These are phyloP conservation scores for Quercus parvula DNA, from an alignment of 306 rosid species.

Conservation along the genomic window DNA sequence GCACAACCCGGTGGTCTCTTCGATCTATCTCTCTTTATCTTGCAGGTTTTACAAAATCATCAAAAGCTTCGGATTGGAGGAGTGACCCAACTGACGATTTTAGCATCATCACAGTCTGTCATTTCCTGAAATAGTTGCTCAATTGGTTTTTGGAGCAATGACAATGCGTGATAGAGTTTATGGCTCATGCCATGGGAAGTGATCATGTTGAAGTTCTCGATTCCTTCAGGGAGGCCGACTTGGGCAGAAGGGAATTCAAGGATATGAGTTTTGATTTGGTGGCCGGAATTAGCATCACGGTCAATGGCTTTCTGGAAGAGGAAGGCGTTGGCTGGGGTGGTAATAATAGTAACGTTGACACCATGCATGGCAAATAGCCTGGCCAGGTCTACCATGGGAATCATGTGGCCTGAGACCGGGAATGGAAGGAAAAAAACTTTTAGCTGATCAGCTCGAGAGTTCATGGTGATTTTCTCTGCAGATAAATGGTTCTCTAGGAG, in stretches of 20 bases:
- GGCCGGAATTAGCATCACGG: slow-evolving; percentile 25
- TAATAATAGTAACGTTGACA: slow-evolving; percentile 27
- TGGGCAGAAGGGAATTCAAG: slow-evolving; percentile 24
- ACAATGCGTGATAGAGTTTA: slow-evolving; percentile 15
- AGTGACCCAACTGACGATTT: no score
- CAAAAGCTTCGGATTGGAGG: no score
- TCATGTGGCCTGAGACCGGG: slow-evolving; percentile 37
- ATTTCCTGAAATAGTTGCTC: slow-evolving; percentile 16
- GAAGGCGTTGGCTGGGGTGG: slow-evolving; percentile 35
- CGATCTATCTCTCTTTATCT: no score
- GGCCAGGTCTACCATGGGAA: slow-evolving; percentile 40
- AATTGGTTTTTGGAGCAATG: slow-evolving; percentile 20
- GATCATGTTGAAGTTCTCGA: slow-evolving; percentile 26
- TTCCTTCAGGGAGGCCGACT: slow-evolving; percentile 28
- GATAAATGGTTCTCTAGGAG: no score
- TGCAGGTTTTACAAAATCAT: no score
- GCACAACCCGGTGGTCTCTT: no score
- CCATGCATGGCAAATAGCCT: slow-evolving; percentile 35
- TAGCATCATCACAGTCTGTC: no score
- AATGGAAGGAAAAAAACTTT: slow-evolving; percentile 36
- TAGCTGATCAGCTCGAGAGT: background rate
- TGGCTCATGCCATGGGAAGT: slow-evolving; percentile 6
- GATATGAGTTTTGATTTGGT: slow-evolving; percentile 25
- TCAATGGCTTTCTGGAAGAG: slow-evolving; percentile 36
- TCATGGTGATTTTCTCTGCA: slow-evolving; percentile 4